Percentiles rank a stretch among this genome's conserved stretches.
Conservation (phyloP, 1,284 basidiomycete genomes). For the Cutaneotrichosporon sp. region DNA sequence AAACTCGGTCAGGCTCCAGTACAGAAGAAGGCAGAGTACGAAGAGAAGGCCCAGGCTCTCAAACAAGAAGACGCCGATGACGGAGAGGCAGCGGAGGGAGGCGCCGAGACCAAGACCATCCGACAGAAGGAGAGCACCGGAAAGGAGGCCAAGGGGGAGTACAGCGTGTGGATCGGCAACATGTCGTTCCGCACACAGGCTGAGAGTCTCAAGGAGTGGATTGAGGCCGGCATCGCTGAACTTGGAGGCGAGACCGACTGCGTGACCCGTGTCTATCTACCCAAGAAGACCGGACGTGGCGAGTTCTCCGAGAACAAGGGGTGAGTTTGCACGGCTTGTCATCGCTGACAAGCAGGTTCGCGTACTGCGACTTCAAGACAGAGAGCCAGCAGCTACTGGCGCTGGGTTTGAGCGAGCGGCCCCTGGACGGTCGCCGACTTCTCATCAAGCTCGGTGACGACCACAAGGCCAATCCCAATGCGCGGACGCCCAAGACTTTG, state of each 20-base stretch:
- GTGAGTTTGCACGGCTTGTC: slow-evolving; percentile 28
- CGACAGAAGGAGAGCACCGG: no score
- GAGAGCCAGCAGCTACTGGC: slow-evolving; percentile 68
- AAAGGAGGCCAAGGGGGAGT: slow-evolving; percentile 56
- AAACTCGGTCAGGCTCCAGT: slow-evolving; percentile 29
- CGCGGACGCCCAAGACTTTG: slow-evolving; percentile 52
- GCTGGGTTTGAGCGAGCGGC: slow-evolving; percentile 72
- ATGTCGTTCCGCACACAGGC: slow-evolving; percentile 82
- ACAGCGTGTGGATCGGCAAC: slow-evolving; percentile 91
- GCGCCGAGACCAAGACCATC: slow-evolving; percentile 51
- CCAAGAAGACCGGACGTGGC: slow-evolving; percentile 46
- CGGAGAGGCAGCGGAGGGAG: slow-evolving; percentile 47
- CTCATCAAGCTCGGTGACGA: slow-evolving; percentile 90
- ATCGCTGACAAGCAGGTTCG: slow-evolving; percentile 61
- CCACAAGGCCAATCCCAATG: slow-evolving; percentile 49
- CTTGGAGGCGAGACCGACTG: slow-evolving; percentile 32
- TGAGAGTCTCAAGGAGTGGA: slow-evolving; percentile 64
- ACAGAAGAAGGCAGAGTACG: slow-evolving; percentile 19
- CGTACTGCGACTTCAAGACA: slow-evolving; percentile 88
- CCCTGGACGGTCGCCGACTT: slow-evolving; percentile 76
- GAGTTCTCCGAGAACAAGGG: slow-evolving; percentile 52
- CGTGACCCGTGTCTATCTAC: slow-evolving; percentile 55
- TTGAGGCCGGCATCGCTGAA: slow-evolving; percentile 58
- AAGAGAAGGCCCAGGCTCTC: slow-evolving; percentile 42
- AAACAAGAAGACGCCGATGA: slow-evolving; percentile 4